phyloP scores from a whole-genome alignment of 2,329 filamentous ascomycete genomes.

The Keithomyces neogunnii region DNA sequence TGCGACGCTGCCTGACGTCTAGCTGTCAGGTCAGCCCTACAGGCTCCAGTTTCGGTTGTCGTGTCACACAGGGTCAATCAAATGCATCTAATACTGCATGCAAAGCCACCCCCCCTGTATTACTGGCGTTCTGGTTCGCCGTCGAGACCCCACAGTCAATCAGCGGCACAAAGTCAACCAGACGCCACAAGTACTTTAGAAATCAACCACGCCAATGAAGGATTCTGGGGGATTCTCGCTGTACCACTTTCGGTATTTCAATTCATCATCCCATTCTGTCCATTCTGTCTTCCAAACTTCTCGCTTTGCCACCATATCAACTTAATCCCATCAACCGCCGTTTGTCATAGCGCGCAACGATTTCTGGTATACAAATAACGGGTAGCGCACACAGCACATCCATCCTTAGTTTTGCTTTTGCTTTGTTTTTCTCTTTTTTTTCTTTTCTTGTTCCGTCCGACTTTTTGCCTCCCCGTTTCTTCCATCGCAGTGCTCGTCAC shows the following conservation, averaged over 20 bases:
- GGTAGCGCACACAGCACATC: not conserved
- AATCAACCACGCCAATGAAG: not conserved
- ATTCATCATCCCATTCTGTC: constrained; percentile 17
- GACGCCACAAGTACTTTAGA: too few species aligned
- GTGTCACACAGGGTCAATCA: too few species aligned
- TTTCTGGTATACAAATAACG: constrained; percentile 8
- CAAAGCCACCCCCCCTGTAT: too few species aligned
- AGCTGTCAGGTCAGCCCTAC: too few species aligned
- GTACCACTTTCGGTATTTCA: constrained; percentile 19
- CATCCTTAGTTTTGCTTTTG: not conserved
- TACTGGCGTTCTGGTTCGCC: too few species aligned
- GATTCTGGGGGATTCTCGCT: constrained; percentile 7
- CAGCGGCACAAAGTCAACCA: too few species aligned
- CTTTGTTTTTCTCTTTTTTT: constrained; percentile 5
- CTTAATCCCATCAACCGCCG: constrained; percentile 13
- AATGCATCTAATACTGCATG: too few species aligned
- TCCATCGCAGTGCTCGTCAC: not conserved
- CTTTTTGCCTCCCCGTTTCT: not conserved
- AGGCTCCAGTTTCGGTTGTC: too few species aligned
- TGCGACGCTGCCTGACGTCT: too few species aligned
- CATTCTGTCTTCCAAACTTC: constrained; percentile 13
- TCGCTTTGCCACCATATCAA: constrained; percentile 9
- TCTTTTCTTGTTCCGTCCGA: not conserved
- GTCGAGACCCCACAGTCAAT: too few species aligned
- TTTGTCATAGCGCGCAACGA: constrained; percentile 8